phyloP scores from a whole-genome alignment of 176 grass and related monocot genomes.

The Carex kokanica region DNA sequence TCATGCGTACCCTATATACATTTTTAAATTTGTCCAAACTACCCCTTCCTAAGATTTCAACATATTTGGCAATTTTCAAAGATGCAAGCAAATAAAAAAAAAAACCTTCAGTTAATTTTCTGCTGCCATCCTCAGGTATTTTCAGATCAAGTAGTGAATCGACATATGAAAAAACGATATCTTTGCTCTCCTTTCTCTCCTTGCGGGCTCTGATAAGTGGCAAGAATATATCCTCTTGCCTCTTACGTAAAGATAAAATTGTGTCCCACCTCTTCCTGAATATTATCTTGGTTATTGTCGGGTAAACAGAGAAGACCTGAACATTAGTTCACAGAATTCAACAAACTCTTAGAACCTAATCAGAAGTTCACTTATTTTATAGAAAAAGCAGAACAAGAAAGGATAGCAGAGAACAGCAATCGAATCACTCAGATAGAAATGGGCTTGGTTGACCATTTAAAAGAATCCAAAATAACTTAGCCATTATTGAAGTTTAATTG shows the following conservation, averaged over 20 bases:
- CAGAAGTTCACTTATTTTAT: not conserved
- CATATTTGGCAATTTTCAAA: not conserved
- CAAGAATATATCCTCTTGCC: slow-evolving; percentile 34
- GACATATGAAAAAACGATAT: slow-evolving; percentile 26
- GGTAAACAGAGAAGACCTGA: slow-evolving; percentile 43
- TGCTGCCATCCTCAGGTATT: slow-evolving; percentile 27
- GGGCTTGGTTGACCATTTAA: not conserved
- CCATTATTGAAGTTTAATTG: not conserved
- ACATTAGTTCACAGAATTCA: not conserved
- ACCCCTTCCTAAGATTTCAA: not conserved
- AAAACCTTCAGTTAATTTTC: slow-evolving; percentile 22
- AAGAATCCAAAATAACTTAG: not conserved
- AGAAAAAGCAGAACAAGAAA: slow-evolving; percentile 1
- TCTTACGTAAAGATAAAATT: slow-evolving; percentile 35
- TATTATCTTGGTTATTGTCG: slow-evolving; percentile 43
- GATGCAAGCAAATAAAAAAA: not conserved
- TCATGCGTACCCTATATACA: not conserved
- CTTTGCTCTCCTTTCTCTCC: slow-evolving; percentile 14
- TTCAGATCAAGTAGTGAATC: slow-evolving; percentile 27
- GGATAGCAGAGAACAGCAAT: not conserved
- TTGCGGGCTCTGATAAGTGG: slow-evolving; percentile 30
- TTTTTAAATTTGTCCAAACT: not conserved
- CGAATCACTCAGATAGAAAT: not conserved
- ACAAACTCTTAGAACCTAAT: not conserved
- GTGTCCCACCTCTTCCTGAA: slow-evolving; percentile 49